Base-by-base conservation (phyloP, 345 rosid species). In the Pistacia vera region DNA sequence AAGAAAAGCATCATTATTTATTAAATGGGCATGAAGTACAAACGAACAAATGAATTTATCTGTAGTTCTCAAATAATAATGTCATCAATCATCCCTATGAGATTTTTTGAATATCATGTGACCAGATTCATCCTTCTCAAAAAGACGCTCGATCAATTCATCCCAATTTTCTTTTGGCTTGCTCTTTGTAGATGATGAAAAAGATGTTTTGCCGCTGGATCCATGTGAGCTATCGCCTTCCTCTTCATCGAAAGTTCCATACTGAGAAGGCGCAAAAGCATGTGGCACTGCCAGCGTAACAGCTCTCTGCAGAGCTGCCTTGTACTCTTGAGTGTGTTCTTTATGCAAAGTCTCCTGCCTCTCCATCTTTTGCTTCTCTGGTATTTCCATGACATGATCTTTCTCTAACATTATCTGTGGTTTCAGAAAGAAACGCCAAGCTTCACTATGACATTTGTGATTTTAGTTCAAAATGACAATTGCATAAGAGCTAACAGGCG, bases 261-360 rank as follows among this genome's bases (percentile, higher is more conserved):
- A 96, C 20, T 57, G 84, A 51, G 93, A 92, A 18, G 90, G 80
- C 33, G 86, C 82, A 75, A 70, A 85, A 0, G 95, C 97, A 74
- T 91, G 95, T 4, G 97, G 99, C 73, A 93, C 97, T 18, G 84
- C 80, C 49, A 93, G 80, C 0, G 93, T 87, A 54, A 86, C 99
- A 30, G 97, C 98, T 78, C 97, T 92, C 74, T 90, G 86, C 65
- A 92, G 70, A 1, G 97, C 99, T n/a, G 95, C 98, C 83, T 76
- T 87, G 82, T 95, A 78, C 85, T 95, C 98, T 75, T 89, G 77
- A 0, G 55, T 81, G 75, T 93, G 97, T 57, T 95, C 98, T 78
- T 85, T 86, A 2, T 81, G 93, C 72, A 91, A 46, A 11, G 93
- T 88, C 80, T 93, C 83, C 79, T 92, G 97, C 63, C 94, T 86